Evolutionary conservation across 495 filamentous ascomycete species (phyloP).

Genomic region (Penicillium simplicissimum): DNA sequence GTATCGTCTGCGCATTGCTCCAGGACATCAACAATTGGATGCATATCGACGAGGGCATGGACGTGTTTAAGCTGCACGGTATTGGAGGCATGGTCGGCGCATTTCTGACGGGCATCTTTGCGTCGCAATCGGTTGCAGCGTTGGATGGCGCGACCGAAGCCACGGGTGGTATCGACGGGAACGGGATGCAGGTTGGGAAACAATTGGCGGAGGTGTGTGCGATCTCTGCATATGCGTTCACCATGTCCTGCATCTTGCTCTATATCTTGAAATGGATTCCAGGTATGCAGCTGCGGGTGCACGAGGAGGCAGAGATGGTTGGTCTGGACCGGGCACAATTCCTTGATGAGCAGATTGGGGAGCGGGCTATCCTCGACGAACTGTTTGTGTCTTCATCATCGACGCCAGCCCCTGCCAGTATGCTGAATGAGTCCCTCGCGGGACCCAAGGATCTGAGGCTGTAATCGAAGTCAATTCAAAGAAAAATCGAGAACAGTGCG

Average conservation of each 20-base stretch:
- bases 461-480: neutral
- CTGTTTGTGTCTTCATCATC: conserved; percentile 25
- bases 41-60: conserved; percentile 60
- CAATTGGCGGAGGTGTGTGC: conserved; percentile 61
- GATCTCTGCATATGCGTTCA: conserved; percentile 57
- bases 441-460: conserved; percentile 14
- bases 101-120: conserved; percentile 65
- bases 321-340: conserved; percentile 60
- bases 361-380: conserved; percentile 35
- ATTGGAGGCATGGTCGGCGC: conserved; percentile 61
- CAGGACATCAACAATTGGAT: conserved; percentile 60
- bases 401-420: conserved; percentile 19
- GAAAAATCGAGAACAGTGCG: neutral
- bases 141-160: conserved; percentile 52
- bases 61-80: conserved; percentile 65
- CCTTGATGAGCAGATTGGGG: conserved; percentile 60
- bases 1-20: conserved; percentile 48
- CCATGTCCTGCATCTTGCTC: conserved; percentile 54
- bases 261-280: conserved; percentile 60
- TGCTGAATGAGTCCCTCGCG: conserved; percentile 14
- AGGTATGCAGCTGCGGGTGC: conserved; percentile 56
- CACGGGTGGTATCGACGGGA: conserved; percentile 57
- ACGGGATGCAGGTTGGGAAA: conserved; percentile 57
- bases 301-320: conserved; percentile 56
- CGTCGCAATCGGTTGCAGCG: conserved; percentile 42